Evolutionary conservation across 2,329 filamentous ascomycete species (phyloP).

Genomic region (Xylariales sp.): DNA sequence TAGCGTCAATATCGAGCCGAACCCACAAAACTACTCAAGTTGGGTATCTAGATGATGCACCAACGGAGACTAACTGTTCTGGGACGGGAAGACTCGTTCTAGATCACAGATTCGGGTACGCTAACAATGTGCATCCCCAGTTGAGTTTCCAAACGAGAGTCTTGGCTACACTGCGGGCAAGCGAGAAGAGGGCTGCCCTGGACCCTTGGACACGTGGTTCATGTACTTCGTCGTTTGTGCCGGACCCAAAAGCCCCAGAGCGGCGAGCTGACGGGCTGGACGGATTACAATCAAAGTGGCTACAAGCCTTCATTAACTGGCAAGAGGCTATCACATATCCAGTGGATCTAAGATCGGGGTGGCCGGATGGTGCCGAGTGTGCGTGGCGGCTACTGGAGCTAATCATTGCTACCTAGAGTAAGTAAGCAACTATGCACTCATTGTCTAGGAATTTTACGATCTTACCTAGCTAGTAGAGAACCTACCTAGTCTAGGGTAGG

Average conservation of each 20-base stretch:
- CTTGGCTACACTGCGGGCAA: conserved; percentile 15
- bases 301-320: background rate
- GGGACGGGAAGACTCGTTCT: conserved; percentile 23
- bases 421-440: background rate
- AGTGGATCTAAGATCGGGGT: conserved; percentile 2
- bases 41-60: conserved; percentile 16
- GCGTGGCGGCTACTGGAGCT: background rate
- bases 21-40: conserved; percentile 1
- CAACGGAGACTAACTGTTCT: conserved; percentile 26
- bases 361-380: conserved; percentile 20
- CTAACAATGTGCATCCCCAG: conserved; percentile 10
- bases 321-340: background rate
- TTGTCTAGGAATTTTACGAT: too few species aligned
- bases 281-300: conserved; percentile 1
- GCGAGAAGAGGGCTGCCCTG: background rate
- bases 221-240: background rate
- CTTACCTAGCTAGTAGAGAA: background rate
- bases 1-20: conserved; percentile 14
- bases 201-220: conserved; percentile 27
- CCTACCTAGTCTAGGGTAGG: too few species aligned
- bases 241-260: background rate
- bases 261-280: background rate
- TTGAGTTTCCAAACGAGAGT: conserved; percentile 11
- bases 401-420: conserved; percentile 19
- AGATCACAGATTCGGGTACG: conserved; percentile 30